Percentiles rank a stretch among this genome's conserved stretches.
Conservation (phyloP, 331 rosid species). For the Quercus lobata region DNA sequence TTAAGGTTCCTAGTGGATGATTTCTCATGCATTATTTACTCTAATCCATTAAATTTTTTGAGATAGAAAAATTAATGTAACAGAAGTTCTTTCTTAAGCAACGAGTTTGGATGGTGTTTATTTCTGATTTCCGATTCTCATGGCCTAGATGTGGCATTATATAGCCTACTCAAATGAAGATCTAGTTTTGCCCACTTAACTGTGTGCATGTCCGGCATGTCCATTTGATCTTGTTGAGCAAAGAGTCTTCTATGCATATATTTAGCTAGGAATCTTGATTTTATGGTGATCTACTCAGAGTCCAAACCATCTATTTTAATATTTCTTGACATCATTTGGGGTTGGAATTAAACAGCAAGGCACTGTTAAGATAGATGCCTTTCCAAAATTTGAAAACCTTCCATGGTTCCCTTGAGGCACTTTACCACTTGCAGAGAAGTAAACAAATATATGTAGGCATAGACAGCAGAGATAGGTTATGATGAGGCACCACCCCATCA, state of each 20-base stretch:
- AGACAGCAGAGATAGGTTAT: too few species aligned
- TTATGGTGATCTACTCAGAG: background rate
- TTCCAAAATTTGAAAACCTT: background rate
- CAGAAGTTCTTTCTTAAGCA: conserved; percentile 1
- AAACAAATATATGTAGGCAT: background rate
- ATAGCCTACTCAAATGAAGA: background rate
- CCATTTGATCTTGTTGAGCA: background rate
- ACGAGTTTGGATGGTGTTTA: background rate
- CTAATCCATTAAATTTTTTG: background rate
- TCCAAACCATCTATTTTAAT: background rate
- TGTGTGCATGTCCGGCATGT: background rate
- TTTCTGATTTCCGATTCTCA: background rate
- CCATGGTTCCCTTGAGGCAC: background rate
- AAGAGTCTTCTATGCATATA: background rate
- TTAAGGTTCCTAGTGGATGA: background rate
- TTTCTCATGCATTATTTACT: conserved; percentile 6
- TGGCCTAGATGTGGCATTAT: background rate
- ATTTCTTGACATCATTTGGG: background rate
- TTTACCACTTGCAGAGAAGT: background rate
- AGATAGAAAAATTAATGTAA: background rate
- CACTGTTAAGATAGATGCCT: background rate
- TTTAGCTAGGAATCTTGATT: background rate
- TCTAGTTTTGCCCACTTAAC: background rate
- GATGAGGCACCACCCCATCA: too few species aligned
- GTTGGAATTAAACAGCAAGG: background rate